phyloP scores from a whole-genome alignment of 768 basidiomycete species.

The Rhizopogon vulgaris region DNA sequence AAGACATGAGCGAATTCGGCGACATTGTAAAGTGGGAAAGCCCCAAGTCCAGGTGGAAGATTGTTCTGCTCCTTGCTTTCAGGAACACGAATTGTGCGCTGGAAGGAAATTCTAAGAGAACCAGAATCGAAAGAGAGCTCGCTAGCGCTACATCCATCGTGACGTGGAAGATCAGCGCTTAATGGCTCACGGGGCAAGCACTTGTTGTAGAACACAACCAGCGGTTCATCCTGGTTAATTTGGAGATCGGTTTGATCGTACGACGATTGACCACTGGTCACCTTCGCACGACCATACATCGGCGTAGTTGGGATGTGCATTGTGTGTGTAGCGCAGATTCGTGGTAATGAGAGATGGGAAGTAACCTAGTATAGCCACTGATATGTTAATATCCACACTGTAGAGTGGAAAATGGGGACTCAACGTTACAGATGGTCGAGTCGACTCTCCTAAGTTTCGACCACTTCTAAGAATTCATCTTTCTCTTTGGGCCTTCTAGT shows the following conservation, averaged over 20 bases:
- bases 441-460: too few species aligned
- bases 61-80: neutral
- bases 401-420: too few species aligned
- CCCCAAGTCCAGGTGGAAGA: neutral
- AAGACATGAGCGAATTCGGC: slow-evolving; percentile 9
- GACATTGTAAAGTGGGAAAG: slow-evolving; percentile 10
- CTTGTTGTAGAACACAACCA: neutral
- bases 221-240: neutral
- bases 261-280: neutral
- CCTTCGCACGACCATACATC: neutral
- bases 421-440: too few species aligned
- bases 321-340: too few species aligned
- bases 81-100: neutral
- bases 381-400: too few species aligned
- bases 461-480: too few species aligned
- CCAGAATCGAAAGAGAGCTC: neutral
- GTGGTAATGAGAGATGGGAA: too few species aligned
- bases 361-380: too few species aligned
- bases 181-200: neutral
- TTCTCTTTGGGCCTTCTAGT: too few species aligned
- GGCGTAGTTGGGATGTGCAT: neutral
- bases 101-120: neutral
- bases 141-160: neutral
- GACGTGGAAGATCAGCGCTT: neutral
- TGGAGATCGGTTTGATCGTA: neutral